phyloP scores from a whole-genome alignment of 148 eudicot species.

The Rhododendron molle region DNA sequence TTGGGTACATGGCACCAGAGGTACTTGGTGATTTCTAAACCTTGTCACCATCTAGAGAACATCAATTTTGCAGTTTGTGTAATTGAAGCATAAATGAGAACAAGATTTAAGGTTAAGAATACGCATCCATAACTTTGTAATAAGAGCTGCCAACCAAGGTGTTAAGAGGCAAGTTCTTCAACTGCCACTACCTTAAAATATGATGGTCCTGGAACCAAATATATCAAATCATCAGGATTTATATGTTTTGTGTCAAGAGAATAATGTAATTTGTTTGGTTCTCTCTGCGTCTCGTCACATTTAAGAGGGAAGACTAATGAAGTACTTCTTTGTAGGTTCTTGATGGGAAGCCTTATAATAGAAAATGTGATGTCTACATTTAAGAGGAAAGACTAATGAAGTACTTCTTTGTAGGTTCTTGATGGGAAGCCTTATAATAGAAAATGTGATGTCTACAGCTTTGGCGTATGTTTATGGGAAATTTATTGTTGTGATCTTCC shows the following conservation, averaged over 20 bases:
- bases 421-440: constrained; percentile 83
- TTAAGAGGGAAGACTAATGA: constrained; percentile 13
- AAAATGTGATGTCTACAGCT: constrained; percentile 92
- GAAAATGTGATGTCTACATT: constrained; percentile 83
- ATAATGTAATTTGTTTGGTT: background rate
- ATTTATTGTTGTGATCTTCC: constrained; percentile 90
- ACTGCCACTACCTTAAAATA: background rate
- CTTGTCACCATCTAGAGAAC: background rate
- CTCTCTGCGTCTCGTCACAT: background rate
- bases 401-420: constrained; percentile 52
- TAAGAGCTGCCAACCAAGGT: background rate
- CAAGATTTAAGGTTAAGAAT: background rate
- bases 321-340: constrained; percentile 51
- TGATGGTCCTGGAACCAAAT: background rate
- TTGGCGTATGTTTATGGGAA: constrained; percentile 95
- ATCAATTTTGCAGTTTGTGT: background rate
- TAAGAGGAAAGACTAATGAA: constrained; percentile 13
- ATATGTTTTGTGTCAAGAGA: background rate
- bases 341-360: constrained; percentile 81
- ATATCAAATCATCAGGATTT: background rate
- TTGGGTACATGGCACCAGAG: constrained; percentile 98
- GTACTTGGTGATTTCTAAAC: constrained; percentile 21
- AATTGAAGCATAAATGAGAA: background rate
- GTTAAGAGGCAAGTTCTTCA: background rate
- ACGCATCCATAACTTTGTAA: background rate